phyloP scores from a whole-genome alignment of 805 yeast species.

The Saccharomyces eubayanus region DNA sequence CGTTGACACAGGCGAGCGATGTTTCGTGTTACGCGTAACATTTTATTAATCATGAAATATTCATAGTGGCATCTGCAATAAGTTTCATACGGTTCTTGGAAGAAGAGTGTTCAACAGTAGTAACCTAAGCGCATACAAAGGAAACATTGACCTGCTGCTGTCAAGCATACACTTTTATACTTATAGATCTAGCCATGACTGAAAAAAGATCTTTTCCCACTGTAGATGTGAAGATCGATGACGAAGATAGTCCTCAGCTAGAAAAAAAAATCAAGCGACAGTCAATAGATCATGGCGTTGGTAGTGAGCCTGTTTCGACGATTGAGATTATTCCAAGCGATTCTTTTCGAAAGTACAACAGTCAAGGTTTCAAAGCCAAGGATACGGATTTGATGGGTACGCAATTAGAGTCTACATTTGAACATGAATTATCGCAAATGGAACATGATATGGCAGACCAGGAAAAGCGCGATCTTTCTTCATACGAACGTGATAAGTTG shows the following conservation, averaged over 20 bases:
- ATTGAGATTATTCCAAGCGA: slow-evolving; percentile 30
- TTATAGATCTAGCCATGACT: background rate
- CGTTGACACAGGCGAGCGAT: background rate
- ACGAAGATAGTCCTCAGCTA: background rate
- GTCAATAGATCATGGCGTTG: slow-evolving; percentile 26
- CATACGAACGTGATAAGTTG: slow-evolving; percentile 48
- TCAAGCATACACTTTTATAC: background rate
- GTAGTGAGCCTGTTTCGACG: slow-evolving; percentile 30
- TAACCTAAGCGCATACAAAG: background rate
- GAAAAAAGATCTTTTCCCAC: background rate
- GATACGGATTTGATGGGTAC: slow-evolving; percentile 18
- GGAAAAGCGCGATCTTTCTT: slow-evolving; percentile 19
- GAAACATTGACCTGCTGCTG: background rate
- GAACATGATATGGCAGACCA: slow-evolving; percentile 24
- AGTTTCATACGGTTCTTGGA: too few species aligned
- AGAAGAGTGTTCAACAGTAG: background rate
- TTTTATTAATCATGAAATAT: background rate
- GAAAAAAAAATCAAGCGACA: slow-evolving; percentile 24
- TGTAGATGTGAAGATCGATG: slow-evolving; percentile 4
- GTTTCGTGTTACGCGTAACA: background rate
- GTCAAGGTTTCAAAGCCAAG: slow-evolving; percentile 27
- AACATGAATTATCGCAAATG: slow-evolving; percentile 25
- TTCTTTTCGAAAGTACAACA: slow-evolving; percentile 23
- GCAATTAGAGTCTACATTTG: slow-evolving; percentile 22
- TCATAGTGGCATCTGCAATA: background rate